Evolutionary conservation across 306 rosid genomes (phyloP).

Genomic region (Geum urbanum): DNA sequence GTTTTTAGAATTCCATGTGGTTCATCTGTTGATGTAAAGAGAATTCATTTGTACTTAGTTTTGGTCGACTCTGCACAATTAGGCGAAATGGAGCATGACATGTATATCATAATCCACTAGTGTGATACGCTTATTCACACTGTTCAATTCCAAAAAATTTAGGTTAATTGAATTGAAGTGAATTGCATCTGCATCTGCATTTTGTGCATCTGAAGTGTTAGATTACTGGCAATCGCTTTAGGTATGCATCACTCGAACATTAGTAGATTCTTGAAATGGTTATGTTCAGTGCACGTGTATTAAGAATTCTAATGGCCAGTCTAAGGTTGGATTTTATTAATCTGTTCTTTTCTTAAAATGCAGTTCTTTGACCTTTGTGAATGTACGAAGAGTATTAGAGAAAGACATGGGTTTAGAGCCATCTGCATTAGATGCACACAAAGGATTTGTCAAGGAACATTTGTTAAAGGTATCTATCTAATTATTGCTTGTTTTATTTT

Average conservation of each 20-base stretch:
- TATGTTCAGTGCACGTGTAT: neutral
- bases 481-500: too few species aligned
- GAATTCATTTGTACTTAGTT: neutral
- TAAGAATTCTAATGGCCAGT: neutral
- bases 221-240: neutral
- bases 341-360: slow-evolving; percentile 24
- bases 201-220: neutral
- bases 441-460: slow-evolving; percentile 73
- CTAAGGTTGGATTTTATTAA: slow-evolving; percentile 5
- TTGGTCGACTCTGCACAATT: slow-evolving; percentile 2
- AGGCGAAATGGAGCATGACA: neutral
- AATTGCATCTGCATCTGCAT: neutral
- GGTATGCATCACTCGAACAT: neutral
- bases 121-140: neutral
- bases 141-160: neutral
- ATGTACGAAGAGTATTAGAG: slow-evolving; percentile 90
- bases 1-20: neutral
- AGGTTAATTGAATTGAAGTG: slow-evolving; percentile 1
- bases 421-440: slow-evolving; percentile 71
- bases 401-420: slow-evolving; percentile 66
- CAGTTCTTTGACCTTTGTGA: slow-evolving; percentile 91
- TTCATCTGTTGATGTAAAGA: neutral
- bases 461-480: slow-evolving; percentile 52
- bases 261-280: neutral
- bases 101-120: neutral